Evolutionary conservation across 352 stramenopile genomes (phyloP).

Genomic region (Pythium myriotylum): DNA sequence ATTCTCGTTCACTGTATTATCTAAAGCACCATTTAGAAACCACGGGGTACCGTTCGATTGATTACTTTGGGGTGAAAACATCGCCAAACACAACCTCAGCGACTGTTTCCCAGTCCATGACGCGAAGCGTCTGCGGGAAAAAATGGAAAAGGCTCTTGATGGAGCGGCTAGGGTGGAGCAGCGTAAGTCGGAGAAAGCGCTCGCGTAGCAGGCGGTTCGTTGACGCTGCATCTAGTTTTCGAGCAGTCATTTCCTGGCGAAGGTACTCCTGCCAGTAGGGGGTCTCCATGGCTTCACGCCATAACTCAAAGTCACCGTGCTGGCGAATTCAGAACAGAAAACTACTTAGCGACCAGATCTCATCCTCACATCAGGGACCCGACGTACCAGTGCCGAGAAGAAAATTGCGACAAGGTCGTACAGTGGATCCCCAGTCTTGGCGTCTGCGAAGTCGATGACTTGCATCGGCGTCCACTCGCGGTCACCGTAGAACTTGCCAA

Average conservation of each 20-base stretch:
- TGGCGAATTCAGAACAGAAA: slow-evolving; percentile 23
- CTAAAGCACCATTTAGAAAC: slow-evolving; percentile 22
- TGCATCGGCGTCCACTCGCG: slow-evolving; percentile 60
- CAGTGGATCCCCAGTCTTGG: slow-evolving; percentile 84
- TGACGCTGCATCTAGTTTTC: slow-evolving; percentile 23
- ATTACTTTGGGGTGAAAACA: slow-evolving; percentile 37
- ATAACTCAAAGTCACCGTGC: slow-evolving; percentile 70
- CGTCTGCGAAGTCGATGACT: slow-evolving; percentile 89
- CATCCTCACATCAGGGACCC: neutral
- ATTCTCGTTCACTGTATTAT: slow-evolving; percentile 32
- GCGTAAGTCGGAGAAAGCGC: slow-evolving; percentile 71
- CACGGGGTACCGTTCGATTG: neutral
- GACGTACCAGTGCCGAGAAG: slow-evolving; percentile 73
- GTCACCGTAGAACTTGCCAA: slow-evolving; percentile 47
- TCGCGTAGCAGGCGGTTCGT: slow-evolving; percentile 42
- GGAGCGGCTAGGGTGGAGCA: slow-evolving; percentile 79
- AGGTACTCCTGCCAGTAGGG: slow-evolving; percentile 82
- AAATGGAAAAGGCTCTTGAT: slow-evolving; percentile 74
- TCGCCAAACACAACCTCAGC: slow-evolving; percentile 65
- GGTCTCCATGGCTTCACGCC: slow-evolving; percentile 54
- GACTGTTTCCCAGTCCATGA: slow-evolving; percentile 62
- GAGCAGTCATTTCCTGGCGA: slow-evolving; percentile 32
- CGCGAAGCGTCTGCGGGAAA: slow-evolving; percentile 44
- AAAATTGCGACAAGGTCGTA: slow-evolving; percentile 87
- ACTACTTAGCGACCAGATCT: slow-evolving; percentile 14